phyloP scores from a whole-genome alignment of 164 flowering plant species.

The Amborella trichopoda region DNA sequence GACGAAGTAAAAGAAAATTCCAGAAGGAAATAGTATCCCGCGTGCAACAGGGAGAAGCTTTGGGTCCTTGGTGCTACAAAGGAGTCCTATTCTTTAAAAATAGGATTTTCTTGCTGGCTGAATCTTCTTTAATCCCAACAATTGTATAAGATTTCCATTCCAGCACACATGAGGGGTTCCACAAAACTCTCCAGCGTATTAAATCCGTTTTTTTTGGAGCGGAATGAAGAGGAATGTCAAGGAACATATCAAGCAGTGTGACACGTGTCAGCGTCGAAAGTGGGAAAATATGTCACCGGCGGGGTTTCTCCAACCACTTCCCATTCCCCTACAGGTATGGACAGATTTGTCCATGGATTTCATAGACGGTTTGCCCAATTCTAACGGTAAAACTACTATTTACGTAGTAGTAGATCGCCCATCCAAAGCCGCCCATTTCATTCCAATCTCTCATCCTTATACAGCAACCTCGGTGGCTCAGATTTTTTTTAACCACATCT shows the following conservation, averaged over 20 bases:
- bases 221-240: background rate
- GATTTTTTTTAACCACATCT: background rate
- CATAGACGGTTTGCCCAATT: conserved; percentile 1
- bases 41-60: too few species aligned
- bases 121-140: too few species aligned
- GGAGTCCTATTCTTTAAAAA: too few species aligned
- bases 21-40: too few species aligned
- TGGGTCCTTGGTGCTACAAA: too few species aligned
- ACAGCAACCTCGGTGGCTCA: background rate
- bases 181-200: too few species aligned
- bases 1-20: too few species aligned
- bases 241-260: background rate
- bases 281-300: background rate
- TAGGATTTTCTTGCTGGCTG: too few species aligned
- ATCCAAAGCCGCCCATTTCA: conserved; percentile 1
- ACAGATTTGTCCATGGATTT: conserved; percentile 8
- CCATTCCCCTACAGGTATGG: background rate
- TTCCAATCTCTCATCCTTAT: conserved; percentile 2
- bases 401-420: conserved; percentile 6
- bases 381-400: background rate
- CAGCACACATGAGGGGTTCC: too few species aligned
- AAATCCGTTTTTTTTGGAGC: conserved; percentile 2
- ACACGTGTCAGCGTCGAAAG: background rate
- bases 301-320: conserved; percentile 3
- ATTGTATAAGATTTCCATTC: too few species aligned